Evolutionary conservation across 345 rosid genomes (phyloP), one percentile per base, ranked within the genome.

Genomic region (Eucalyptus urophylla): DNA sequence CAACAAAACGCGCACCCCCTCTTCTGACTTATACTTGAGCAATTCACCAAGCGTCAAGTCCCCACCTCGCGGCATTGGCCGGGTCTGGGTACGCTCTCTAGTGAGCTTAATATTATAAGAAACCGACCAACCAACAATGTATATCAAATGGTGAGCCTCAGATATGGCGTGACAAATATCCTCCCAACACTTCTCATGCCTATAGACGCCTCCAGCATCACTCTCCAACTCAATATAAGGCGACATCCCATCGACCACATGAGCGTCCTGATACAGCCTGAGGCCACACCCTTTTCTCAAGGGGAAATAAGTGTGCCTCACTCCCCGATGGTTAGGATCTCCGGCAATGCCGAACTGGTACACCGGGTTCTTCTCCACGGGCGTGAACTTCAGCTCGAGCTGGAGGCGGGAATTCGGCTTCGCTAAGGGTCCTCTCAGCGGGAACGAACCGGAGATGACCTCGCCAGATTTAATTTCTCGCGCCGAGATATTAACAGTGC

Each of bases 91-190:
- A 25, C 94, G 94, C 92, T 97, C 99, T 85, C 99, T 95, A 67
- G 94, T 89, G 14, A 98, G 92, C 94, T 93, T 97, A 86, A 98
- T 90, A 95, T 97, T 98, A 37, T 95, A 90, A 56, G 94, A 97
- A 49, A 98, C 95, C n/a, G 99, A 98, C 99, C 99, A 97, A 6
- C 99, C 99, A 58, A 91, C 96, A 17, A 98, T 89, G 92, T 98
- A 98, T 69, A 98, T 90, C 96, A 98, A n/a, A 89, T 98, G 99
- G 86, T 98, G 99, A 91, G 99, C 98, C 89, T 97, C 99, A 3
- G 95, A 94, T 21, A 98, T 92, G 2, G 99, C 98, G 89, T 93
- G 87, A 81, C 99, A 97, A 49, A 98, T 95, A 90, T 98, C 99
- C 90, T 98, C 99, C 99, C 99, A 98, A 87, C 99, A 98, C 13